Evolutionary conservation across 106 monocot species (phyloP), one percentile per base, ranked within the genome.

Genomic region (Dactylorhiza incarnata): DNA sequence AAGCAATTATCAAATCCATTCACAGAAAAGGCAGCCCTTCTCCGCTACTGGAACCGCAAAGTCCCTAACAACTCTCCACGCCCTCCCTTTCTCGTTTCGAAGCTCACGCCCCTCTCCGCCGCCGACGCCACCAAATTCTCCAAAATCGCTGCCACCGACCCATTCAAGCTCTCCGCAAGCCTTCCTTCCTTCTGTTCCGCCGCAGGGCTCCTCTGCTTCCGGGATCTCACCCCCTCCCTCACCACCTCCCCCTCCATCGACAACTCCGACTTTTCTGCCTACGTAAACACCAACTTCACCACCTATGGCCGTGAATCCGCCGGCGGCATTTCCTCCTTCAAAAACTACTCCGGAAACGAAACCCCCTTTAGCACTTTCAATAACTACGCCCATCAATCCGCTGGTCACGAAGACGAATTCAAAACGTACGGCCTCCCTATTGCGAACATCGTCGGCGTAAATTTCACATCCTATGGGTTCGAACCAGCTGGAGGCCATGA

Each of bases 21-120:
- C 78, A 68, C 87, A 11, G 84, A 90, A 29, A 86, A 82, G 68
- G 86, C 93, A 3, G 78, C 86, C 12, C 73, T 86, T 8, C 62
- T 90, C 79, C 86, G 93, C 22, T 90, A 94, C 93, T 94, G 93
- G 93, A 46, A 82, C 75, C 75, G 83, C 49, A 94, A 90, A 72
- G 81, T 94, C 69, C 73, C 84, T 73, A 75, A 68, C 78, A 68
- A 45, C 65, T 47, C 22, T 7, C 88, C 84, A 15, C 84, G 81
- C 53, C 93, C 93, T 3, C 24, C 63, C 12, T 94, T 94, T 79
- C 77, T 94, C 81, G 55, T 83, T 74, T 84, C 87, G 77, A 90
- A 90, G 77, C 84, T 90, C 74, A 90, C 93, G 24, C 93, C 93
- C 2, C 86, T 94, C 70, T 84, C 90, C 62, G 84, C 88, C 46